Evolutionary conservation across 352 stramenopile species (phyloP).

Genomic region (Chrysophaeum taylorii): DNA sequence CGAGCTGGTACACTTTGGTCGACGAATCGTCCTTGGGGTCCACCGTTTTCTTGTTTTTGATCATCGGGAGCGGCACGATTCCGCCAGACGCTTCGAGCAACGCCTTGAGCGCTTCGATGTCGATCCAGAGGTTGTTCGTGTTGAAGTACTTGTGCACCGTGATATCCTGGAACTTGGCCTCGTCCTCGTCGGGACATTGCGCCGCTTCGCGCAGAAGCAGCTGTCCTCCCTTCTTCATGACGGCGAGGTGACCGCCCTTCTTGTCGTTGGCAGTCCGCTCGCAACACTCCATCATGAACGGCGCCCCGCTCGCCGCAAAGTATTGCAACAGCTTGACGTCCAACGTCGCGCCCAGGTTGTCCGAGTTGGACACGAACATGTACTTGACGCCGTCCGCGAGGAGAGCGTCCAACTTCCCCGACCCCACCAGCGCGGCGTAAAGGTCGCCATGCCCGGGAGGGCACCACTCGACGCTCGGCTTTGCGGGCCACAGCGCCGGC

Average conservation of each 20-base stretch:
- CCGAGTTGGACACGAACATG: conserved; percentile 99
- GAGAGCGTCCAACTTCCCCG: conserved; percentile 83
- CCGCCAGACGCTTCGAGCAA: conserved; percentile 87
- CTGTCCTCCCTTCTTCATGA: conserved; percentile 81
- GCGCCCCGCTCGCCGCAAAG: conserved; percentile 88
- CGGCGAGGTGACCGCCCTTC: conserved; percentile 95
- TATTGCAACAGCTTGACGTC: conserved; percentile 94
- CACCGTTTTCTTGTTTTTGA: conserved; percentile 89
- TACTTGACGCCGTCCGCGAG: conserved; percentile 93
- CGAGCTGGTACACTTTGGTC: conserved; percentile 74
- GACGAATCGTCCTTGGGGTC: conserved; percentile 68
- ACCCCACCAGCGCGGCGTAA: conserved; percentile 94
- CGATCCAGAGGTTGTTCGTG: conserved; percentile 99
- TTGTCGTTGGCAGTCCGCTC: conserved; percentile 97
- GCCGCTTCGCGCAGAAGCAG: conserved; percentile 92
- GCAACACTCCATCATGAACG: conserved; percentile 98
- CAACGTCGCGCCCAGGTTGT: conserved; percentile 96
- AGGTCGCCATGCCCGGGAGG: conserved; percentile 94
- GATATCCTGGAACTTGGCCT: conserved; percentile 88
- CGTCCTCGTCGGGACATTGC: conserved; percentile 85
- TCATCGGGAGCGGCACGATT: conserved; percentile 90
- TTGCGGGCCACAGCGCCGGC: conserved; percentile 64
- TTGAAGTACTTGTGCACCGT: conserved; percentile 97
- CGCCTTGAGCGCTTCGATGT: conserved; percentile 88
- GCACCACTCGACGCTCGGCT: conserved; percentile 75